phyloP scores from a whole-genome alignment of 805 yeast genomes.

The Wickerhamiella slavikovae region DNA sequence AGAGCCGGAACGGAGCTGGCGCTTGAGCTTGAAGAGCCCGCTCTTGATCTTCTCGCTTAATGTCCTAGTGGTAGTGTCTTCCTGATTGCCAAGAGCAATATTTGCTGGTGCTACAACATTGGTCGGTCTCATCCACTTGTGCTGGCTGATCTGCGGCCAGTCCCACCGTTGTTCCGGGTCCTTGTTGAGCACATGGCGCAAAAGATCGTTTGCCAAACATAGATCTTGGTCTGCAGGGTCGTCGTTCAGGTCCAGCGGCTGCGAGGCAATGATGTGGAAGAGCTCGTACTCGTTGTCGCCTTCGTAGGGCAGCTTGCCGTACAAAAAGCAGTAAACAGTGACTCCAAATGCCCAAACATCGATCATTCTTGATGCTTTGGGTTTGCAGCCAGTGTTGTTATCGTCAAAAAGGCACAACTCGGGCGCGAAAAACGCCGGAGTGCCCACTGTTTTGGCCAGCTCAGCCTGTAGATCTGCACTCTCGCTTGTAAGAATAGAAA shows the following conservation, averaged over 20 bases:
- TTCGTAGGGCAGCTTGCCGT: constrained; percentile 76
- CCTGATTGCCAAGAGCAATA: no score
- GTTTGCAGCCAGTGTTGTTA: constrained; percentile 10
- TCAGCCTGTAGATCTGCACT: constrained; percentile 47
- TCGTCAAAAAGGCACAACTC: constrained; percentile 55
- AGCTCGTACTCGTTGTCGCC: constrained; percentile 73
- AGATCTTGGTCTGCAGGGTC: constrained; percentile 9
- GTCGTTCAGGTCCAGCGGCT: constrained; percentile 37
- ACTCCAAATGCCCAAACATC: constrained; percentile 98
- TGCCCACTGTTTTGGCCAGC: constrained; percentile 89
- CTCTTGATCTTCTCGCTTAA: constrained; percentile 37
- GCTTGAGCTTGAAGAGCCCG: constrained; percentile 17
- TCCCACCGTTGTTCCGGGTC: constrained; percentile 49
- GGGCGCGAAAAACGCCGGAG: constrained; percentile 93
- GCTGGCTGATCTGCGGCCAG: constrained; percentile 50
- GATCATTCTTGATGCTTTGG: constrained; percentile 55
- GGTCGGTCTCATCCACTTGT: constrained; percentile 61
- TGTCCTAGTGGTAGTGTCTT: no score
- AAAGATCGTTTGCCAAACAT: constrained; percentile 28
- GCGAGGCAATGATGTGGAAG: constrained; percentile 58
- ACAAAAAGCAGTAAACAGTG: constrained; percentile 67
- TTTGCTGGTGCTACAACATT: no score
- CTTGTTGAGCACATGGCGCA: constrained; percentile 42
- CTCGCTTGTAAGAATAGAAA: constrained; percentile 45
- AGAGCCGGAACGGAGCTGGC: constrained; percentile 5